A percentile compares a stretch with the other conserved stretches of the same genome.
Conservation (phyloP, 306 rosid species). For the Cucumis cinereus region DNA sequence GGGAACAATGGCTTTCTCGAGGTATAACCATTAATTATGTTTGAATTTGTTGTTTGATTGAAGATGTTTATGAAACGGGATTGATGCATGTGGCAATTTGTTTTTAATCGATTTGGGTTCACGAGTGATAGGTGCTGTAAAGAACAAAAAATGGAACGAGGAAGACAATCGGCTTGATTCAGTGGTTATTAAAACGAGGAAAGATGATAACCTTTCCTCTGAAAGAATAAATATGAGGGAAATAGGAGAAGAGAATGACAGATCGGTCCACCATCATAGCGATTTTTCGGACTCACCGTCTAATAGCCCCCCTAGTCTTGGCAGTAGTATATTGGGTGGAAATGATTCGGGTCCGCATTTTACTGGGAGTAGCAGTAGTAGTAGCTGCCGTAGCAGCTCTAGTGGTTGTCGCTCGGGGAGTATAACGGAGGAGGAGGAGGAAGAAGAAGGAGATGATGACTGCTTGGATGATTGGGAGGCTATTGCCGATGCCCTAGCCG, state of each 20-base stretch:
- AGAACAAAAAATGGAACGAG: slow-evolving; percentile 52
- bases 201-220: slow-evolving; percentile 27
- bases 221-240: slow-evolving; percentile 36
- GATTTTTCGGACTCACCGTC: slow-evolving; percentile 45
- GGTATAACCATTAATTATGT: slow-evolving; percentile 25
- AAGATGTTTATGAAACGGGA: neutral
- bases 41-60: neutral
- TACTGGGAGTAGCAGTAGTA: slow-evolving; percentile 52
- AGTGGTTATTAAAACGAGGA: slow-evolving; percentile 13
- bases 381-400: slow-evolving; percentile 33
- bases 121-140: slow-evolving; percentile 42
- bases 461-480: slow-evolving; percentile 99
- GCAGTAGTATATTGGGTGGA: slow-evolving; percentile 41
- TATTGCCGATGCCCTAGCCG: slow-evolving; percentile 89
- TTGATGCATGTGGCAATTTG: neutral
- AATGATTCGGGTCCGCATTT: slow-evolving; percentile 63
- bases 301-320: slow-evolving; percentile 47
- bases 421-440: slow-evolving; percentile 56
- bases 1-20: slow-evolving; percentile 95
- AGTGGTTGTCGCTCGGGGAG: slow-evolving; percentile 79
- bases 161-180: slow-evolving; percentile 19
- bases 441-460: slow-evolving; percentile 52
- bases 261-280: slow-evolving; percentile 42
- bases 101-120: slow-evolving; percentile 15
- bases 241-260: slow-evolving; percentile 30